phyloP scores from a whole-genome alignment of 345 rosid species.

The Lepidium sativum region DNA sequence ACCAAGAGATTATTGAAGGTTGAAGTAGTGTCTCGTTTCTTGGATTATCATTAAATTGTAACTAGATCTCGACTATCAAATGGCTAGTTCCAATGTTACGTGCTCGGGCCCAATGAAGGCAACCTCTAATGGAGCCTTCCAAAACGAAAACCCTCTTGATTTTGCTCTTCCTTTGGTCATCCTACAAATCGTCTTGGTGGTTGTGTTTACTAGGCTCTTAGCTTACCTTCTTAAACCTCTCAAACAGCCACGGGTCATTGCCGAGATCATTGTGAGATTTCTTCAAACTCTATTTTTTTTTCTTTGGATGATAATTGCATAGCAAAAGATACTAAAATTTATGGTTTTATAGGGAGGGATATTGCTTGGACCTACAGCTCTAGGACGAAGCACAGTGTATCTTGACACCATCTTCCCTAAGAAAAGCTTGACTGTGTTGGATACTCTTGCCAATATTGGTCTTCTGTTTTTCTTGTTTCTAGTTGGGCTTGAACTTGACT shows the following conservation, averaged over 20 bases:
- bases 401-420: conserved; percentile 39
- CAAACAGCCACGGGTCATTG: conserved; percentile 68
- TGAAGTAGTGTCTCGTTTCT: conserved; percentile 3
- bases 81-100: conserved; percentile 19
- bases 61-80: background rate
- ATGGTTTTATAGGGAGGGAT: conserved; percentile 39
- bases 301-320: background rate
- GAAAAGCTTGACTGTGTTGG: conserved; percentile 43
- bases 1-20: conserved; percentile 7
- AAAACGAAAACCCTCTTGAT: conserved; percentile 64
- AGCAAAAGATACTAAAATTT: background rate
- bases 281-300: background rate
- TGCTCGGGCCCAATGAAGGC: conserved; percentile 59
- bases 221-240: conserved; percentile 55
- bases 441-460: conserved; percentile 50
- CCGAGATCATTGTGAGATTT: conserved; percentile 65
- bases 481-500: conserved; percentile 59
- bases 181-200: conserved; percentile 61
- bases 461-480: conserved; percentile 56
- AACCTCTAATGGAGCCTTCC: conserved; percentile 69
- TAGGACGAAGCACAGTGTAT: conserved; percentile 40
- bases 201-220: conserved; percentile 46
- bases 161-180: conserved; percentile 66
- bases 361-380: conserved; percentile 49
- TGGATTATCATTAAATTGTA: background rate